Evolutionary conservation across 139 green algal genomes (phyloP).

Genomic region (Chlamydomonas applanata): DNA sequence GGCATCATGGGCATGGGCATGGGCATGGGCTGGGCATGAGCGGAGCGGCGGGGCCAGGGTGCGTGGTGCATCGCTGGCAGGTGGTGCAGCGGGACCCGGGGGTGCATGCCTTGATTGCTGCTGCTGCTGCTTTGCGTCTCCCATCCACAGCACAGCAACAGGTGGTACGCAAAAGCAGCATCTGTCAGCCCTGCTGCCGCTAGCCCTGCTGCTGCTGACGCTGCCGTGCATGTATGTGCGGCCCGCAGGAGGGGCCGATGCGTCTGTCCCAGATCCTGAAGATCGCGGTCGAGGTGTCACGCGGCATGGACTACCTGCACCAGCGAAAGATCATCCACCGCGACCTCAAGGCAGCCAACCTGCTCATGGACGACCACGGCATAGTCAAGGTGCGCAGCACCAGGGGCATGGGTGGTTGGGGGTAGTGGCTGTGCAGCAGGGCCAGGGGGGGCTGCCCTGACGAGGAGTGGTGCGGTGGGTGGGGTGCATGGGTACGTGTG

Average conservation of each 20-base stretch:
- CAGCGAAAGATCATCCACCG: slow-evolving; percentile 96
- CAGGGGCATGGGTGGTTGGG: slow-evolving; percentile 46
- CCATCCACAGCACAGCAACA: not conserved
- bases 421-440: too few species aligned
- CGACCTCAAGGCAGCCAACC: slow-evolving; percentile 86
- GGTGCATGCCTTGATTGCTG: not conserved
- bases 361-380: slow-evolving; percentile 94
- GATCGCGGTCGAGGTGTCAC: slow-evolving; percentile 81
- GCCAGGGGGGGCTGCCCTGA: too few species aligned
- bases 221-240: not conserved
- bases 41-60: too few species aligned
- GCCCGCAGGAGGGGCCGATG: slow-evolving; percentile 52
- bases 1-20: too few species aligned
- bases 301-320: slow-evolving; percentile 99
- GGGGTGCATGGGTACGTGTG: too few species aligned
- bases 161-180: not conserved
- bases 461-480: too few species aligned
- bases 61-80: too few species aligned
- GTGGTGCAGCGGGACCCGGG: too few species aligned
- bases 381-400: slow-evolving; percentile 56
- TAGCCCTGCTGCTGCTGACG: not conserved
- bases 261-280: slow-evolving; percentile 73
- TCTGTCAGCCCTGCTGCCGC: too few species aligned
- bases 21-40: too few species aligned
- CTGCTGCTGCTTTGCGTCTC: not conserved